These are phyloP conservation scores for Aschersonia sp. DNA, from an alignment of 2,329 filamentous ascomycete species.

Conservation along the genomic window DNA sequence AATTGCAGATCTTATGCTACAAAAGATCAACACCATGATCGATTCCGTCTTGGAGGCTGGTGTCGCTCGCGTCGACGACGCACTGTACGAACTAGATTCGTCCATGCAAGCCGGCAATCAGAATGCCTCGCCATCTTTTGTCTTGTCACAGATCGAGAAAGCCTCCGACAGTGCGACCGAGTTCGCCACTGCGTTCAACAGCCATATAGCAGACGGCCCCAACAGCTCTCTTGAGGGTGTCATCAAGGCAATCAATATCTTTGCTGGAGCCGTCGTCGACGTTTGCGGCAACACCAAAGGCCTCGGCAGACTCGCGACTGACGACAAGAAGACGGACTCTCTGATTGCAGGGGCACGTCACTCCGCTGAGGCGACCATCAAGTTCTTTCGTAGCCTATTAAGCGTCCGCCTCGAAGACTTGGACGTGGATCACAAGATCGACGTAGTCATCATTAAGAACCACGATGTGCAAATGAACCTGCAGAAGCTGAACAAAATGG, in stretches of 20 bases:
- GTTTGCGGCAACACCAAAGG: constrained; percentile 96
- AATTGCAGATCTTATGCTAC: constrained; percentile 77
- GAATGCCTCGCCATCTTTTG: constrained; percentile 87
- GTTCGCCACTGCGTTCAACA: constrained; percentile 96
- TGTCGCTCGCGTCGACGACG: constrained; percentile 88
- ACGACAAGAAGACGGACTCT: constrained; percentile 87
- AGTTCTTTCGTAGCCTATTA: constrained; percentile 88
- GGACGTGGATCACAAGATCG: constrained; percentile 83
- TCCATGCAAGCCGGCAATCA: constrained; percentile 98
- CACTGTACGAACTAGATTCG: constrained; percentile 92
- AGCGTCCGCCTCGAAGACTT: constrained; percentile 88
- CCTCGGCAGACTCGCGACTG: constrained; percentile 78
- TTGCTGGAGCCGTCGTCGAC: constrained; percentile 81
- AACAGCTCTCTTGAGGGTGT: constrained; percentile 82
- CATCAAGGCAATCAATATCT: constrained; percentile 83
- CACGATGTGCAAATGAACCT: constrained; percentile 91
- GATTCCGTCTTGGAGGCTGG: constrained; percentile 91
- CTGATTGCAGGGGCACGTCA: constrained; percentile 71
- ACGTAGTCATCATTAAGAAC: constrained; percentile 95
- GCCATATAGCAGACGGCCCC: constrained; percentile 92
- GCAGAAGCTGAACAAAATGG: constrained; percentile 84
- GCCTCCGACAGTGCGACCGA: constrained; percentile 89
- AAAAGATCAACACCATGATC: constrained; percentile 94
- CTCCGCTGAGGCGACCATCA: constrained; percentile 74
- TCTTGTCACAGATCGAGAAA: constrained; percentile 94